Conservation (phyloP, 805 yeast species). For the Jamesozyma spencerorum region DNA sequence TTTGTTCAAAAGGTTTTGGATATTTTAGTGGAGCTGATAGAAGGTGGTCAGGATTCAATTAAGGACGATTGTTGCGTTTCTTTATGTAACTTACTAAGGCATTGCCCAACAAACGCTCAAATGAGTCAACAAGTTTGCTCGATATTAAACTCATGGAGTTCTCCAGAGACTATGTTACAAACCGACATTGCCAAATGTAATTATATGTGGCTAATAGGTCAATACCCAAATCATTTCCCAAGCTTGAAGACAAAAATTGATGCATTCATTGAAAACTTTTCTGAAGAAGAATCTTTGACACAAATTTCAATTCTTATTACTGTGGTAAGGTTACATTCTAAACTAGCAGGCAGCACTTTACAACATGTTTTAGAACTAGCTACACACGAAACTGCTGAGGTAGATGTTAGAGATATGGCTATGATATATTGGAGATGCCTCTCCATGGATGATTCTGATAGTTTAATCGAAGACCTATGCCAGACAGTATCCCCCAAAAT, state of each 20-base stretch:
- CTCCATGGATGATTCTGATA: slow-evolving; percentile 34
- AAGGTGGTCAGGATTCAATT: slow-evolving; percentile 50
- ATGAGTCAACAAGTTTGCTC: slow-evolving; percentile 23
- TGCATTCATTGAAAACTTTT: slow-evolving; percentile 41
- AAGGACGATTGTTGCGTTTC: slow-evolving; percentile 52
- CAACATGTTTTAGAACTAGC: slow-evolving; percentile 55
- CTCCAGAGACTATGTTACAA: slow-evolving; percentile 40
- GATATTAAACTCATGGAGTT: slow-evolving; percentile 30
- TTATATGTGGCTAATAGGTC: slow-evolving; percentile 65
- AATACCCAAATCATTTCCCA: slow-evolving; percentile 54
- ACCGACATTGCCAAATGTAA: slow-evolving; percentile 39
- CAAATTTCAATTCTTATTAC: slow-evolving; percentile 54
- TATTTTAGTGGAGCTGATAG: slow-evolving; percentile 46
- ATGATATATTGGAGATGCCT: slow-evolving; percentile 72
- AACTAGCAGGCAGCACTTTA: slow-evolving; percentile 37
- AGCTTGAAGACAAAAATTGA: slow-evolving; percentile 40
- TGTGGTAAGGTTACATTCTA: slow-evolving; percentile 46
- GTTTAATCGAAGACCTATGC: slow-evolving; percentile 23
- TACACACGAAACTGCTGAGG: slow-evolving; percentile 56
- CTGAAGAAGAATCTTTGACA: slow-evolving; percentile 49
- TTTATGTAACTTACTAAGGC: slow-evolving; percentile 56
- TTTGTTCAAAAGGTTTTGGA: slow-evolving; percentile 50
- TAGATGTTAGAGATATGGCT: slow-evolving; percentile 75
- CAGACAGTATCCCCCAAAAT: slow-evolving; percentile 53
- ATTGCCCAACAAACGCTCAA: slow-evolving; percentile 40